Evolutionary conservation across 2,329 filamentous ascomycete genomes (phyloP).

Genomic region (Penicillium aurantiogriseum): DNA sequence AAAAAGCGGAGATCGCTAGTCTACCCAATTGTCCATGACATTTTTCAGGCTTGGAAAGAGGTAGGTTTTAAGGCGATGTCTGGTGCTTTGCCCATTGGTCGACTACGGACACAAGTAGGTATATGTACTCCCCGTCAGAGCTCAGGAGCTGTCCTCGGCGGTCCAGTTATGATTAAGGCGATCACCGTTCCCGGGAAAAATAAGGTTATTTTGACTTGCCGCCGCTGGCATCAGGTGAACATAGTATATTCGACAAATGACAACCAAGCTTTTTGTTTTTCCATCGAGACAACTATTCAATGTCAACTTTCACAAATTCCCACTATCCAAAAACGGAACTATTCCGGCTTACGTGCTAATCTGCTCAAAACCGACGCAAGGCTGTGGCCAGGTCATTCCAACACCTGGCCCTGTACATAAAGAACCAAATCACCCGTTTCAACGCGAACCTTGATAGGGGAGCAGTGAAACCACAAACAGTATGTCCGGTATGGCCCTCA

Average conservation of each 20-base stretch:
- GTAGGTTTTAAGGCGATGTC: not conserved
- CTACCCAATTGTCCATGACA: not conserved
- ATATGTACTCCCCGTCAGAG: not conserved
- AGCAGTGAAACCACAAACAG: not conserved
- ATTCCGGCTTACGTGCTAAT: not conserved
- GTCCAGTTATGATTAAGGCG: not conserved
- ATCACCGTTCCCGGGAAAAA: not conserved
- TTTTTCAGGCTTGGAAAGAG: not conserved
- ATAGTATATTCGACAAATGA: not conserved
- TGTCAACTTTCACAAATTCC: not conserved
- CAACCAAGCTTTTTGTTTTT: not conserved
- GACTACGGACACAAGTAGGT: not conserved
- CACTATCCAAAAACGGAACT: not conserved
- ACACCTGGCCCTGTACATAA: not conserved
- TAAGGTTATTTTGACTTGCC: not conserved
- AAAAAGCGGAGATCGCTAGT: not conserved
- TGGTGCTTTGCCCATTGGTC: not conserved
- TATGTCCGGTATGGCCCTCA: not conserved
- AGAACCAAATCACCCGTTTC: not conserved
- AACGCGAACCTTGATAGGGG: no score
- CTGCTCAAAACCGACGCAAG: conserved; percentile 1
- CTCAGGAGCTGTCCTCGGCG: not conserved
- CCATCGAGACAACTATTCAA: no score
- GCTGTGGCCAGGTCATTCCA: not conserved
- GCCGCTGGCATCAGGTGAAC: not conserved